These are phyloP conservation scores for Penicillium argentinense DNA, from an alignment of 495 filamentous ascomycete species.

Conservation along the genomic window DNA sequence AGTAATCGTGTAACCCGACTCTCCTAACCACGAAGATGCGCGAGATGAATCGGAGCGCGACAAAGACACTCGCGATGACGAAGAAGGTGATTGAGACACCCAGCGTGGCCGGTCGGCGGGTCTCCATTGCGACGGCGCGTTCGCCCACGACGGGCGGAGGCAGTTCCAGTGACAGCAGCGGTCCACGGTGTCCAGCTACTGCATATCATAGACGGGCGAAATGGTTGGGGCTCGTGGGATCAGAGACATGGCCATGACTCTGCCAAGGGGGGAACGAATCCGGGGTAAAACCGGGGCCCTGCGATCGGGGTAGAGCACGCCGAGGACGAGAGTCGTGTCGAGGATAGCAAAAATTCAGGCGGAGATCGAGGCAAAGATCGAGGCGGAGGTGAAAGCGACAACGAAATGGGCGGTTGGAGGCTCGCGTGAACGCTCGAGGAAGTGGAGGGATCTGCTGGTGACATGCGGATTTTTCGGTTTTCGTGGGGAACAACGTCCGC, in stretches of 20 bases:
- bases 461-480: too few species aligned
- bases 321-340: too few species aligned
- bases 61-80: slow-evolving; percentile 66
- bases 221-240: slow-evolving; percentile 1
- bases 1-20: slow-evolving; percentile 74
- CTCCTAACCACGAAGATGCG: slow-evolving; percentile 70
- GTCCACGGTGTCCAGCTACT: not conserved
- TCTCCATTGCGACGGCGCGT: slow-evolving; percentile 37
- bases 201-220: slow-evolving; percentile 3
- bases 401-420: not conserved
- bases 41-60: slow-evolving; percentile 69
- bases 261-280: slow-evolving; percentile 5
- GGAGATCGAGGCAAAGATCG: not conserved
- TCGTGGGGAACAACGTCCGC: too few species aligned
- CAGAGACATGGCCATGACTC: slow-evolving; percentile 1
- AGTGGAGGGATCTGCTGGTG: too few species aligned
- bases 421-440: too few species aligned
- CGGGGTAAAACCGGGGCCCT: slow-evolving; percentile 13
- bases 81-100: slow-evolving; percentile 72
- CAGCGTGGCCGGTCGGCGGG: slow-evolving; percentile 66
- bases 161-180: too few species aligned
- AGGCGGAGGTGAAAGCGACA: not conserved
- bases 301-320: too few species aligned
- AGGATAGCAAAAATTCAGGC: too few species aligned
- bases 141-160: not conserved